phyloP scores from a whole-genome alignment of 2,329 filamentous ascomycete species.

The Colletotrichum sp. region DNA sequence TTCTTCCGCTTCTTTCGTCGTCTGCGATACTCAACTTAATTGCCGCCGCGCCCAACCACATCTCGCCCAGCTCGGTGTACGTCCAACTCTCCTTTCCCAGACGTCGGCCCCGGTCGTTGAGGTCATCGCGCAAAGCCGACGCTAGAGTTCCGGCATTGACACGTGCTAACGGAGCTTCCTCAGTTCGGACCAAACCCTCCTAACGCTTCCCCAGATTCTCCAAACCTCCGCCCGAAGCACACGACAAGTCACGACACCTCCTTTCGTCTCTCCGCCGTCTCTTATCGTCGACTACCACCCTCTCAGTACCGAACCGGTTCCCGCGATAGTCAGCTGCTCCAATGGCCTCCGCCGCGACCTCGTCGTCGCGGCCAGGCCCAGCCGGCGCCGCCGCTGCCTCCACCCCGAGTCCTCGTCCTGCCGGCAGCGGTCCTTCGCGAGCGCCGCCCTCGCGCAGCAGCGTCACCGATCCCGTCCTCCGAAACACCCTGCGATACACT shows the following conservation, averaged over 20 bases:
- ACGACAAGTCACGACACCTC: not conserved
- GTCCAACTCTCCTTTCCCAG: not conserved
- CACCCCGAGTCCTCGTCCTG: slow-evolving; percentile 5
- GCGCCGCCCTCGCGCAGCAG: slow-evolving; percentile 21
- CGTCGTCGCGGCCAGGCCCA: slow-evolving; percentile 19
- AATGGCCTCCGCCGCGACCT: slow-evolving; percentile 18
- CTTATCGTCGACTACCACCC: not conserved
- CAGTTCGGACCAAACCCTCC: slow-evolving; percentile 1
- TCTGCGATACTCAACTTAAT: not conserved
- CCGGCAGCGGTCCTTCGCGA: slow-evolving; percentile 4
- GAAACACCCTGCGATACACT: slow-evolving; percentile 86
- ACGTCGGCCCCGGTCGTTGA: not conserved
- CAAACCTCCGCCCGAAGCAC: not conserved
- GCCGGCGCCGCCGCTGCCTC: not conserved
- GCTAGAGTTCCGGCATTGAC: not conserved
- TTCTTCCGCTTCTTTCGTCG: not conserved
- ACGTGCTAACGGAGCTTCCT: slow-evolving; percentile 13
- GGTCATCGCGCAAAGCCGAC: not conserved
- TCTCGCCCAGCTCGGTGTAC: not conserved
- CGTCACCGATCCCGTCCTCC: slow-evolving; percentile 70
- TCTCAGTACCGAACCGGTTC: not conserved
- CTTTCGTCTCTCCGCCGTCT: not conserved
- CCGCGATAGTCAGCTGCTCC: not conserved
- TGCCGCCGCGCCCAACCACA: not conserved
- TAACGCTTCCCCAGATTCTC: not conserved